Conservation (phyloP, 169 alveolate species). For the Cryptosporidium ubiquitum region DNA sequence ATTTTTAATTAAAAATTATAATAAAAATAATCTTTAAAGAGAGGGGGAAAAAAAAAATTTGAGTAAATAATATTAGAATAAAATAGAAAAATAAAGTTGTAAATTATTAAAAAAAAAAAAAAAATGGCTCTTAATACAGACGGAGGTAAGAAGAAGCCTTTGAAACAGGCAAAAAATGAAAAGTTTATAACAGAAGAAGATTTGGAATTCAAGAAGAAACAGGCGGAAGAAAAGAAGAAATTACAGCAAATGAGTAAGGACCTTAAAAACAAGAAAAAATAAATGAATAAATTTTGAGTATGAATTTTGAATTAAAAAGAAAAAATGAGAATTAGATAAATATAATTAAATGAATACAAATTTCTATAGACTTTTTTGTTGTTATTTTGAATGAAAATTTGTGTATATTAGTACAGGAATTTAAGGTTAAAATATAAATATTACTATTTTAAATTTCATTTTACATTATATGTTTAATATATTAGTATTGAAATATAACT, state of each 20-base stretch:
- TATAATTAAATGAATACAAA: neutral
- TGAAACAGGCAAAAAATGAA: conserved; percentile 81
- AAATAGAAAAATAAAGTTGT: neutral
- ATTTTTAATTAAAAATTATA: too few species aligned
- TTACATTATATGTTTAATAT: too few species aligned
- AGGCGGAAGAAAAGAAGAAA: conserved; percentile 80
- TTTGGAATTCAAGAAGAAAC: conserved; percentile 80
- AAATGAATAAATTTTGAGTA: neutral
- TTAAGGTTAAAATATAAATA: too few species aligned
- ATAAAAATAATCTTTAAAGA: neutral
- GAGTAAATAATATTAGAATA: neutral
- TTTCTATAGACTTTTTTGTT: neutral
- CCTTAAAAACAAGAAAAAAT: conserved; percentile 35
- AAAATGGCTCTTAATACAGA: conserved; percentile 68
- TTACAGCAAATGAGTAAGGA: conserved; percentile 70
- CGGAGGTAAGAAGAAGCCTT: conserved; percentile 84
- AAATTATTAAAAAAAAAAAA: neutral
- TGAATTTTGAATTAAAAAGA: neutral
- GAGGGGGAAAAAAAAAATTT: too few species aligned
- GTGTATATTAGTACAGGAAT: neutral
- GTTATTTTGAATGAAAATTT: too few species aligned
- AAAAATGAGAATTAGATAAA: neutral
- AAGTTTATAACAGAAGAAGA: conserved; percentile 81
- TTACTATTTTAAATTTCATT: too few species aligned
- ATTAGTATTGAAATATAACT: too few species aligned